Conservation (phyloP, 2,329 filamentous ascomycete species). For the Cucurbitaria berberidis region DNA sequence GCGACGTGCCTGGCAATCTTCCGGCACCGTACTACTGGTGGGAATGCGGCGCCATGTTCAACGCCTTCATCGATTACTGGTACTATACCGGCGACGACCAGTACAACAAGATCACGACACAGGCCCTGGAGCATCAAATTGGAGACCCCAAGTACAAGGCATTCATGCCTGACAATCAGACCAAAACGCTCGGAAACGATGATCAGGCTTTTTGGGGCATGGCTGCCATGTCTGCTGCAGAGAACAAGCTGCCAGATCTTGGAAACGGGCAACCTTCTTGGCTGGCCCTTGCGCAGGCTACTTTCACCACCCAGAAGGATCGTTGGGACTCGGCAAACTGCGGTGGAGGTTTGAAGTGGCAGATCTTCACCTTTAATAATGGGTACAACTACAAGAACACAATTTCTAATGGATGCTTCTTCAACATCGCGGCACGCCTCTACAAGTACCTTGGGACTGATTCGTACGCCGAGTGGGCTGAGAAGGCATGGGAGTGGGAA, state of each 20-base stretch:
- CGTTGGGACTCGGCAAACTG: constrained; percentile 74
- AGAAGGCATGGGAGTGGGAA: constrained; percentile 66
- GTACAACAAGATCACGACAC: constrained; percentile 48
- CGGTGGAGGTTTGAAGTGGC: constrained; percentile 77
- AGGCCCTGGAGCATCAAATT: constrained; percentile 74
- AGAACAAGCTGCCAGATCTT: constrained; percentile 56
- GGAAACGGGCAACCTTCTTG: constrained; percentile 63
- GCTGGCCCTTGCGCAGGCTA: constrained; percentile 71
- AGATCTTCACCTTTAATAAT: constrained; percentile 77
- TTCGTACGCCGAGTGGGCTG: constrained; percentile 64
- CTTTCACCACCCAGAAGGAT: constrained; percentile 72
- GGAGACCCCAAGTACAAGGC: constrained; percentile 72
- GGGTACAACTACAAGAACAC: constrained; percentile 85
- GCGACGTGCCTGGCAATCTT: constrained; percentile 65
- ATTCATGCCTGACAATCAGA: constrained; percentile 79
- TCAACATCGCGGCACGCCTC: constrained; percentile 79
- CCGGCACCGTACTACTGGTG: constrained; percentile 54
- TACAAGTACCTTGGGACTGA: constrained; percentile 71
- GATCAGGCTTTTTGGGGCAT: constrained; percentile 67
- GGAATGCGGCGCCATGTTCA: constrained; percentile 52
- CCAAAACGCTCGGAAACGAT: constrained; percentile 60
- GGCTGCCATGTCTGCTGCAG: constrained; percentile 64
- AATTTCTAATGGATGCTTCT: constrained; percentile 80
- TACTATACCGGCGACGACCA: constrained; percentile 50
- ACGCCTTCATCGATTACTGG: constrained; percentile 51